Conservation (phyloP, 345 rosid genomes). For the Aegle marmelos region DNA sequence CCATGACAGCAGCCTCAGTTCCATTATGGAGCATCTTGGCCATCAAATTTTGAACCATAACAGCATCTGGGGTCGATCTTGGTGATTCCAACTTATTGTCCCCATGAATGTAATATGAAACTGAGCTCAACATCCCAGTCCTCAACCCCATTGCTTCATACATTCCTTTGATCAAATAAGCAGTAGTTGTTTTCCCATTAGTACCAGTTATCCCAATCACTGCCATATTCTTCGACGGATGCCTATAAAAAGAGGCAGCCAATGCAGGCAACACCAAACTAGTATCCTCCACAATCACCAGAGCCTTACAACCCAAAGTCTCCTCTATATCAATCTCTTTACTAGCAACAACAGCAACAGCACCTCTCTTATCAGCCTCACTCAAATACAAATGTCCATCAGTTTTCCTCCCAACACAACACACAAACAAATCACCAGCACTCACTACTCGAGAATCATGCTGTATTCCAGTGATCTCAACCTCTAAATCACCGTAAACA, state of each 20-base stretch:
- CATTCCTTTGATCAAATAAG: constrained; percentile 75
- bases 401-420: constrained; percentile 64
- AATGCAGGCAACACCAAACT: constrained; percentile 68
- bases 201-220: constrained; percentile 85
- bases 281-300: constrained; percentile 92
- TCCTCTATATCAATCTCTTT: constrained; percentile 89
- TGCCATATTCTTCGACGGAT: constrained; percentile 76
- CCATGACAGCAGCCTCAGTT: constrained; percentile 87
- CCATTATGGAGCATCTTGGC: constrained; percentile 95
- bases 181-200: constrained; percentile 69
- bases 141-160: constrained; percentile 94
- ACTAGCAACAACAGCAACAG: constrained; percentile 91
- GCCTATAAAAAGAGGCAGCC: constrained; percentile 75
- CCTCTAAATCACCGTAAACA: constrained; percentile 80
- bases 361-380: constrained; percentile 98
- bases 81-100: constrained; percentile 65
- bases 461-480: constrained; percentile 83
- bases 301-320: constrained; percentile 85
- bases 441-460: constrained; percentile 84
- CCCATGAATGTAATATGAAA: constrained; percentile 68
- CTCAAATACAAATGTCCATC: constrained; percentile 73
- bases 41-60: constrained; percentile 84
- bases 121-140: constrained; percentile 82
- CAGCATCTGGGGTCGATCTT: constrained; percentile 61
- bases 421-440: constrained; percentile 86